Evolutionary conservation across 164 flowering plant species (phyloP), one percentile per base, ranked within the genome.

Genomic region (Kingdonia uniflora): DNA sequence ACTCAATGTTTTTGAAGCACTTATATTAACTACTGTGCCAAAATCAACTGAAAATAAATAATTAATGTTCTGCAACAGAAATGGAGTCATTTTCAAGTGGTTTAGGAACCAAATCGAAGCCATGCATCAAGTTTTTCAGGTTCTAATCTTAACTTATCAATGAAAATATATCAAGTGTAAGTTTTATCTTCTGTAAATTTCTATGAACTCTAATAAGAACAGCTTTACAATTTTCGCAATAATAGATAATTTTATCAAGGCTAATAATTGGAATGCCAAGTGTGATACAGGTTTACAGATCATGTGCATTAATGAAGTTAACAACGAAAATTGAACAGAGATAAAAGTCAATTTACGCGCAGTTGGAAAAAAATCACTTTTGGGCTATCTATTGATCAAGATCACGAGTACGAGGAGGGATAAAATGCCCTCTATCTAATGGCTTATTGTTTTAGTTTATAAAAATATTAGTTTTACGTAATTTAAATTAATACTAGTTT

Each of bases 121-220:
- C 68, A 59, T 65, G 68, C 55, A 65, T 59, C 58, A 84, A 84
- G 77, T 84, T 79, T 78, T 84, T 72, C 91, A 84, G 92, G 92
- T 84, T 83, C 60, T 66, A 71, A 79, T 79, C 77, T 72, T 66
- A 24, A 57, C 78, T 53, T 38, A 63, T 63, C 55, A 79, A 66
- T 65, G 46, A 14, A 67, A 74, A 56, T 55, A 63, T 33, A 38
- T 8, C 23, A 38, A 59, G 14, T 56, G 25, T 35, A 40, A 52
- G 40, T 67, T 63, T 66, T 57, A 40, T 58, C 68, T 45, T 60
- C n/a, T n/a, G n/a, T n/a, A n/a, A n/a, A n/a, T n/a, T n/a, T n/a
- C n/a, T n/a, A n/a, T 48, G 38, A 22, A 1, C 41, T 23, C 10
- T 12, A 17, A 20, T 22, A 24, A 48, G 49, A 51, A 48, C 40